Percentiles rank a stretch among this genome's conserved stretches.
Evolutionary conservation across 2,329 filamentous ascomycete genomes (phyloP).

Genomic region (Hypoxylon sp.): DNA sequence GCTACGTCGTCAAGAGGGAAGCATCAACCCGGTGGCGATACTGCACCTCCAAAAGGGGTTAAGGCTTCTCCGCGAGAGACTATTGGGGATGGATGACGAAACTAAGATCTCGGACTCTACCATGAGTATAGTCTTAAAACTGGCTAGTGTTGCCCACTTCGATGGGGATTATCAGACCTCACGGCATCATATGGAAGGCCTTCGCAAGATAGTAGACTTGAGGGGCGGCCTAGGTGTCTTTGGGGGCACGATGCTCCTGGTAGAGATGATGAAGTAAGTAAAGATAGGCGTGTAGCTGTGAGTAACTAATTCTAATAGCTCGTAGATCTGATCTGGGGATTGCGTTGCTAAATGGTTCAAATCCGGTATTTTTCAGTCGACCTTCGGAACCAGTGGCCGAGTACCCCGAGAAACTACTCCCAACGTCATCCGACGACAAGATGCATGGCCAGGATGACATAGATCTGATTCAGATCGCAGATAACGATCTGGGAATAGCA

Average conservation of each 20-base stretch:
- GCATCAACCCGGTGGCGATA: conserved; percentile 1
- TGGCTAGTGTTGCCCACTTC: conserved; percentile 45
- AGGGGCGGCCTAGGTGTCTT: conserved; percentile 49
- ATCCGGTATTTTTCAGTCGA: conserved; percentile 13
- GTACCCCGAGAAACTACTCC: background rate
- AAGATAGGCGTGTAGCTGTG: background rate
- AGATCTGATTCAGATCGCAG: background rate
- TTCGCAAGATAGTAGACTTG: conserved; percentile 49
- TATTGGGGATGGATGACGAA: conserved; percentile 10
- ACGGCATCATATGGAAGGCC: conserved; percentile 48
- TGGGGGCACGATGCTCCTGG: conserved; percentile 40
- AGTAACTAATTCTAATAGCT: background rate
- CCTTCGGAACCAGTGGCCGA: conserved; percentile 5
- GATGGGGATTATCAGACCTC: conserved; percentile 43
- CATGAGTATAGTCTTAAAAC: conserved; percentile 42
- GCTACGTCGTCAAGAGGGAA: conserved; percentile 1
- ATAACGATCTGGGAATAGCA: conserved; percentile 20
- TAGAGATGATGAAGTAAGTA: conserved; percentile 41
- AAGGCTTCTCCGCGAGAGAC: conserved; percentile 25
- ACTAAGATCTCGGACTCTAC: conserved; percentile 43
- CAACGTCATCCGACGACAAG: background rate
- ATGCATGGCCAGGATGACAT: background rate
- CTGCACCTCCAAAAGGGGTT: conserved; percentile 26
- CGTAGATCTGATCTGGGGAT: conserved; percentile 31
- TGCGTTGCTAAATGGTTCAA: conserved; percentile 16